Conservation (phyloP, 2,329 filamentous ascomycete species). For the Venturia carpophila region DNA sequence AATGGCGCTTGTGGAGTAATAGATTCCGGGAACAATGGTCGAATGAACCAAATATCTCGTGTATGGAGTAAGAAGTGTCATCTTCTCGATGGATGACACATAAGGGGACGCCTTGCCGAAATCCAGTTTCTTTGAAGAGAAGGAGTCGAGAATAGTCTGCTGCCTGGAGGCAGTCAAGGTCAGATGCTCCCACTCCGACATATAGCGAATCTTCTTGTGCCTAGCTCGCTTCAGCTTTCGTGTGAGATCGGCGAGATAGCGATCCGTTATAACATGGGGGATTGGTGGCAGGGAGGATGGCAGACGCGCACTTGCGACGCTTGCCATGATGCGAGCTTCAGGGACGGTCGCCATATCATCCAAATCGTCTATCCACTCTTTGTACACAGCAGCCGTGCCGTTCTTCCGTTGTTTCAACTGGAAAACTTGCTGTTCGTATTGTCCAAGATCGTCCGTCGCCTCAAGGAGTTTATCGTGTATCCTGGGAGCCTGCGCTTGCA, state of each 20-base stretch:
- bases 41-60: conserved; percentile 72
- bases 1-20: conserved; percentile 57
- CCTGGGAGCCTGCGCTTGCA: conserved; percentile 72
- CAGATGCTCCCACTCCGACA: conserved; percentile 76
- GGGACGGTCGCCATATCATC: conserved; percentile 63
- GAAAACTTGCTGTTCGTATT: conserved; percentile 70
- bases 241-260: conserved; percentile 85
- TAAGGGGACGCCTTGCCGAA: conserved; percentile 51
- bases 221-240: conserved; percentile 72
- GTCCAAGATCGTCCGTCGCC: conserved; percentile 68
- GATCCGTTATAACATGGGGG: conserved; percentile 81
- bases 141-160: conserved; percentile 77
- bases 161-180: conserved; percentile 65
- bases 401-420: conserved; percentile 76
- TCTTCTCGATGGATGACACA: not conserved
- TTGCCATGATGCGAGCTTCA: conserved; percentile 24
- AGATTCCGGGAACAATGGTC: conserved; percentile 61
- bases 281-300: conserved; percentile 35
- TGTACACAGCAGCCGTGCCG: conserved; percentile 65
- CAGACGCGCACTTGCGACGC: conserved; percentile 23
- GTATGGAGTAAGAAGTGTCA: conserved; percentile 65
- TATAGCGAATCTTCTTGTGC: conserved; percentile 74
- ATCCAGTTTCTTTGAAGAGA: conserved; percentile 69
- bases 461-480: conserved; percentile 84
- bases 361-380: conserved; percentile 94